Evolutionary conservation across 805 yeast genomes (phyloP).

Genomic region (Metschnikowia kofuensis): DNA sequence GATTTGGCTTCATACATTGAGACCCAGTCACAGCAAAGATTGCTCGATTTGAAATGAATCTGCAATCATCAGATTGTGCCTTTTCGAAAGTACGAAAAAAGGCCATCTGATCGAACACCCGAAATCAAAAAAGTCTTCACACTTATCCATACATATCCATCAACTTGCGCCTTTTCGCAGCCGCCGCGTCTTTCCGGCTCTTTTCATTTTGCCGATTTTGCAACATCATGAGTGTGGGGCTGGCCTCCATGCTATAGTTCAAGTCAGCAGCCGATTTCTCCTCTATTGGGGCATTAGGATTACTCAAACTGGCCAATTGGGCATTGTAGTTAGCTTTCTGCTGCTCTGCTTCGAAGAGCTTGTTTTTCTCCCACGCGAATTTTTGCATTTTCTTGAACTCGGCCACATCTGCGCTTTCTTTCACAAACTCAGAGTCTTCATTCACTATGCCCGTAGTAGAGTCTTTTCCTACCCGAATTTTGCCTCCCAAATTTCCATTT

Average conservation of each 20-base stretch:
- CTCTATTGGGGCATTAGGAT: constrained; percentile 12
- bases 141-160: constrained; percentile 14
- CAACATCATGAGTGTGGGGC: constrained; percentile 36
- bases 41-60: too few relatives aligned
- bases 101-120: too few relatives aligned
- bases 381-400: constrained; percentile 47
- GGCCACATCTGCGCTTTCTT: constrained; percentile 48
- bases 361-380: constrained; percentile 45
- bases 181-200: constrained; percentile 13
- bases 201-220: constrained; percentile 22
- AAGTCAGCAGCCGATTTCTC: constrained; percentile 21
- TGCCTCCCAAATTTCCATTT: constrained; percentile 24
- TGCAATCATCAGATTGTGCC: too few relatives aligned
- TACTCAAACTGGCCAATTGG: constrained; percentile 11
- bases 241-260: constrained; percentile 33
- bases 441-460: constrained; percentile 22
- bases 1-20: too few relatives aligned
- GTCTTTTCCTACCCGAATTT: constrained; percentile 35
- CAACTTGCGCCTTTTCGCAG: constrained; percentile 10
- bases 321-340: constrained; percentile 10
- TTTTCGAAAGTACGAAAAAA: too few relatives aligned
- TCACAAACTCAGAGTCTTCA: constrained; percentile 22
- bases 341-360: constrained; percentile 13
- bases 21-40: too few relatives aligned
- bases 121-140: too few relatives aligned